phyloP scores from a whole-genome alignment of 768 basidiomycete genomes.

The Termitomyces sp. region DNA sequence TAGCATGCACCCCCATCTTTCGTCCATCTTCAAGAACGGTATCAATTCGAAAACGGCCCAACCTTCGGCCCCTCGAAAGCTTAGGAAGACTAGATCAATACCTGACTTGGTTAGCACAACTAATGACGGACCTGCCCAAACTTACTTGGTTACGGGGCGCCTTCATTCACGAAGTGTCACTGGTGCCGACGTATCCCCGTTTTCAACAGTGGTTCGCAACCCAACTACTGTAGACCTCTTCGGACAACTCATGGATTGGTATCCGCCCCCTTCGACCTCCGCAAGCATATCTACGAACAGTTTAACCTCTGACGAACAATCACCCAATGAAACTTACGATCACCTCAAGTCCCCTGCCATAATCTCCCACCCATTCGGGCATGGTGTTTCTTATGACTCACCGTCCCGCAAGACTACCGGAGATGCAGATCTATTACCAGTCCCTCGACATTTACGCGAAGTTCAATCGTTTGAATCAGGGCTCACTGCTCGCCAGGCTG shows the following conservation, averaged over 20 bases:
- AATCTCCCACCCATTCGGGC: conserved; percentile 58
- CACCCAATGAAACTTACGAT: conserved; percentile 18
- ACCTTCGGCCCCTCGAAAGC: conserved; percentile 39
- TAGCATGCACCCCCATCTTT: conserved; percentile 54
- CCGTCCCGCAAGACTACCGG: conserved; percentile 39
- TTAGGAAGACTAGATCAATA: conserved; percentile 73
- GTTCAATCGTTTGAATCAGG: conserved; percentile 89
- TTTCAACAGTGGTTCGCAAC: conserved; percentile 21
- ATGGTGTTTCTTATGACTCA: conserved; percentile 54
- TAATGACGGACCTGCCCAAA: conserved; percentile 20
- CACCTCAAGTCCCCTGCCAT: conserved; percentile 20
- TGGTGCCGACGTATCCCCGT: conserved; percentile 54
- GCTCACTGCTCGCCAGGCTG: conserved; percentile 59
- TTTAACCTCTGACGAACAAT: conserved; percentile 19
- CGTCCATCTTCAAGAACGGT: conserved; percentile 43
- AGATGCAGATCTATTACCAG: conserved; percentile 24
- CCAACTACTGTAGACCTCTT: conserved; percentile 48
- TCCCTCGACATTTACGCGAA: conserved; percentile 60
- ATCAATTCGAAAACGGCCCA: conserved; percentile 22
- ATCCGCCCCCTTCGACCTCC: conserved; percentile 29
- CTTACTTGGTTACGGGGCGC: conserved; percentile 36
- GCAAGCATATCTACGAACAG: conserved; percentile 29
- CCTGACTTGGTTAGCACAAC: conserved; percentile 44
- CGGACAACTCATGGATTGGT: conserved; percentile 62
- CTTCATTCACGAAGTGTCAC: conserved; percentile 79